phyloP scores from a whole-genome alignment of 176 grass and related monocot genomes.

The Alloteropsis semialata region DNA sequence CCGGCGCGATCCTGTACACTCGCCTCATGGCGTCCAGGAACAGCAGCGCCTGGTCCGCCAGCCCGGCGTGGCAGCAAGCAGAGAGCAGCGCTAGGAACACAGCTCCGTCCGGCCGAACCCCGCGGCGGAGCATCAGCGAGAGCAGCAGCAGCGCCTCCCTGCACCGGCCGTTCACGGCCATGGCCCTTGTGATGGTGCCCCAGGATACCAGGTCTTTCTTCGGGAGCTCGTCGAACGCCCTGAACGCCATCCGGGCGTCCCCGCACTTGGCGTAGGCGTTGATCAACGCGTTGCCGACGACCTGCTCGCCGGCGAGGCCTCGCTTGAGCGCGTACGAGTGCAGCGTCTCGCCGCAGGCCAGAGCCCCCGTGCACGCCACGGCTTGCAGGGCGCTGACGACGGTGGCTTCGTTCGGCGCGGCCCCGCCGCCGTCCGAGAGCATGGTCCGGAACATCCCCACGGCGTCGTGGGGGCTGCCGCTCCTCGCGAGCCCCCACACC shows the following conservation, averaged over 20 bases:
- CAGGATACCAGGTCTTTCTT: slow-evolving; percentile 52
- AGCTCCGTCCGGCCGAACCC: slow-evolving; percentile 39
- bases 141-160: slow-evolving; percentile 48
- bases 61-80: slow-evolving; percentile 44
- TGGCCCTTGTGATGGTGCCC: slow-evolving; percentile 44
- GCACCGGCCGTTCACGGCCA: slow-evolving; percentile 48
- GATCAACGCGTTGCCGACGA: slow-evolving; percentile 49
- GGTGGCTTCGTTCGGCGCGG: slow-evolving; percentile 40
- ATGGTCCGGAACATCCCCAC: slow-evolving; percentile 31
- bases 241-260: slow-evolving; percentile 31
- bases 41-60: slow-evolving; percentile 26
- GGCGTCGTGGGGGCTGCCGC: slow-evolving; percentile 34
- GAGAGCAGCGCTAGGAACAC: slow-evolving; percentile 56
- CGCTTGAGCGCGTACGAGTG: slow-evolving; percentile 37
- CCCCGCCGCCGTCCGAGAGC: not conserved
- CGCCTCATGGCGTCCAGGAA: slow-evolving; percentile 43
- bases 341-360: slow-evolving; percentile 23
- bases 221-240: slow-evolving; percentile 35
- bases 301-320: slow-evolving; percentile 2
- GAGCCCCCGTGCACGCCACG: slow-evolving; percentile 18
- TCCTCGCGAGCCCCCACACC: slow-evolving; percentile 42
- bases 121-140: slow-evolving; percentile 41
- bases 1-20: slow-evolving; percentile 35
- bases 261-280: slow-evolving; percentile 57
- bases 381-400: slow-evolving; percentile 42